phyloP scores from a whole-genome alignment of 441 rosid species.

The Syzygium malaccense region DNA sequence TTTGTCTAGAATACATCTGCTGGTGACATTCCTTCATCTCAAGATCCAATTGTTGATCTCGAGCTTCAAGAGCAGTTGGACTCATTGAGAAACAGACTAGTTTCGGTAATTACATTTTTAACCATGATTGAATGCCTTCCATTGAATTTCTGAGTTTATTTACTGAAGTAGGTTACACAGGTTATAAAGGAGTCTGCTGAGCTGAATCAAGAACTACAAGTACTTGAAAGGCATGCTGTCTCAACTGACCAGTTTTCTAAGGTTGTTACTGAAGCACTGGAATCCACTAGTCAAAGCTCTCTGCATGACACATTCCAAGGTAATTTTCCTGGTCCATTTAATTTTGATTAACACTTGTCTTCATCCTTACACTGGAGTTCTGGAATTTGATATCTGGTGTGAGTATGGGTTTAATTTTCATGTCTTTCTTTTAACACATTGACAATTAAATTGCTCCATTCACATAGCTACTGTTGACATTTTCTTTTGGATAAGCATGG shows the following conservation, averaged over 20 bases:
- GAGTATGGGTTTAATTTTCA: not conserved
- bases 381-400: not conserved
- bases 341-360: not conserved
- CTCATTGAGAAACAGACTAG: conserved; percentile 54
- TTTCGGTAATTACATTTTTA: conserved; percentile 30
- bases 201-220: conserved; percentile 48
- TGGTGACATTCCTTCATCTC: conserved; percentile 14
- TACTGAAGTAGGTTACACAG: conserved; percentile 22
- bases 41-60: conserved; percentile 29
- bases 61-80: conserved; percentile 58
- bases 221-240: conserved; percentile 44
- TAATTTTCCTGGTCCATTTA: not conserved
- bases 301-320: conserved; percentile 48
- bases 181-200: conserved; percentile 47
- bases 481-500: not conserved
- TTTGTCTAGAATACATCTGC: conserved; percentile 27
- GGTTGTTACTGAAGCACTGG: conserved; percentile 41
- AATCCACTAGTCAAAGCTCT: conserved; percentile 38
- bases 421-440: not conserved
- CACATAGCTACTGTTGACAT: not conserved
- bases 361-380: not conserved
- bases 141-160: not conserved
- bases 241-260: conserved; percentile 33
- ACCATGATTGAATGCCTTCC: not conserved
- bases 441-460: not conserved